Base-by-base conservation (phyloP, 2,329 filamentous ascomycete genomes). In the Cladorrhinum sp. region DNA sequence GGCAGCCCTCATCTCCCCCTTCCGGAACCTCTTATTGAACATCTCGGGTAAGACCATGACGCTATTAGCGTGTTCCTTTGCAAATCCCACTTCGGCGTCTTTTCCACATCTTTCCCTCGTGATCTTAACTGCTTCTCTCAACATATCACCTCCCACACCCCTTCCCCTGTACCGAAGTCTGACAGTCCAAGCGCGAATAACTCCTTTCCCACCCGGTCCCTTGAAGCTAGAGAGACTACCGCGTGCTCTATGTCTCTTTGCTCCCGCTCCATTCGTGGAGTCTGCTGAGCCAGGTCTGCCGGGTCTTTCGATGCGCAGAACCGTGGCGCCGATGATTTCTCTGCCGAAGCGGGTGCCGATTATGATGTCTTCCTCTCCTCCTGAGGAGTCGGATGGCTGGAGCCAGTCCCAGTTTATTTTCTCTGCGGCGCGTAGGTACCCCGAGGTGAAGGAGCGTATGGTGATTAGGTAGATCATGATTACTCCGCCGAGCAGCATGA, bases 161-260 rank as follows among this genome's bases (percentile, higher is more conserved):
- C 85, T 84, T 29, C 84, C 79, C 24, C 92, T 82, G 72, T 91
- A 92, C 66, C 81, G 79, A 55, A 86, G 75, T 70, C 81, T 81
- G 1, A 92, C 90, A 1, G 91, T 93, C 92, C 92, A 96, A 1
- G 90, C 92, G 25, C 90, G 84, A 60, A 96, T 87, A 52, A 92
- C 78, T 8, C 87, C 90, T 63, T 82, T 83, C 56, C 88, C 88
- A 36, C 86, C 85, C 3, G 41, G 41, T 7, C 41, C 41, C 65
- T 77, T 78, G 66, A 78, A 68, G 70, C 70, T 77, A 32, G 58
- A 57, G 66, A 65, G 63, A 53, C 68, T 25, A 56, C 68, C 65
- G 25, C 64, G 56, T 60, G 65, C 49, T 45, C 64, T 66, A 24
- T 64, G 58, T 9, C 65, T 57, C 32, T 59, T 32, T n/a, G 41